Conservation (phyloP, 2,329 filamentous ascomycete genomes). For the Karstenula rhodostoma region DNA sequence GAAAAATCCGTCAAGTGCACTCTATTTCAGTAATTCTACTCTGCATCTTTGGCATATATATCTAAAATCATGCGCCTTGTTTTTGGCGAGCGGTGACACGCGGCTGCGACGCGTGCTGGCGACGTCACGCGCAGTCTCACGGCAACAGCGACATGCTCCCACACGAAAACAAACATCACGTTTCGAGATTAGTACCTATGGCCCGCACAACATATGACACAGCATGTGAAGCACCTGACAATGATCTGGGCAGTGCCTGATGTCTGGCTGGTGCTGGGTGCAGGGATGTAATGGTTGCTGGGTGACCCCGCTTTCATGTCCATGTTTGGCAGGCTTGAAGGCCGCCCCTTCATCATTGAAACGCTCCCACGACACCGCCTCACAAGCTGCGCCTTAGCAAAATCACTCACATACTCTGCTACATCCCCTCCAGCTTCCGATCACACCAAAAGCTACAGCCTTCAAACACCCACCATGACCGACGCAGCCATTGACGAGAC, state of each 20-base stretch:
- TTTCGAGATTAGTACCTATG: not conserved
- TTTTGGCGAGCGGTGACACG: not conserved
- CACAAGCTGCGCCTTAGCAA: not conserved
- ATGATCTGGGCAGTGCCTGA: not conserved
- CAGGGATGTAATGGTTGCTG: slow-evolving; percentile 8
- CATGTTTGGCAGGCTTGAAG: slow-evolving; percentile 2
- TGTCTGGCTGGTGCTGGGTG: not conserved
- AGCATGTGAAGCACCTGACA: not conserved
- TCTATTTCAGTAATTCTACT: not conserved
- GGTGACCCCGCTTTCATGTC: not conserved
- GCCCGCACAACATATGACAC: not conserved
- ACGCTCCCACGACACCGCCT: slow-evolving; percentile 3
- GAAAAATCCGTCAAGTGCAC: not conserved
- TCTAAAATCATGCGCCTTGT: not conserved
- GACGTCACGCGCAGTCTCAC: not conserved
- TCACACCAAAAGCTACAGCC: slow-evolving; percentile 3
- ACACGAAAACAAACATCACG: not conserved
- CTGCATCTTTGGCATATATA: not conserved
- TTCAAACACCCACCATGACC: slow-evolving; percentile 33
- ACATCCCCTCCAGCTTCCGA: not conserved
- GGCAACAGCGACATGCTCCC: not conserved
- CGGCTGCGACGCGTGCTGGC: not conserved
- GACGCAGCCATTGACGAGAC: slow-evolving; percentile 45
- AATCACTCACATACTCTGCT: not conserved
- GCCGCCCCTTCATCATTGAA: slow-evolving; percentile 2